These are phyloP conservation scores for Cryptococcus neoformans DNA, from an alignment of 1,284 basidiomycete genomes.

Conservation along the genomic window DNA sequence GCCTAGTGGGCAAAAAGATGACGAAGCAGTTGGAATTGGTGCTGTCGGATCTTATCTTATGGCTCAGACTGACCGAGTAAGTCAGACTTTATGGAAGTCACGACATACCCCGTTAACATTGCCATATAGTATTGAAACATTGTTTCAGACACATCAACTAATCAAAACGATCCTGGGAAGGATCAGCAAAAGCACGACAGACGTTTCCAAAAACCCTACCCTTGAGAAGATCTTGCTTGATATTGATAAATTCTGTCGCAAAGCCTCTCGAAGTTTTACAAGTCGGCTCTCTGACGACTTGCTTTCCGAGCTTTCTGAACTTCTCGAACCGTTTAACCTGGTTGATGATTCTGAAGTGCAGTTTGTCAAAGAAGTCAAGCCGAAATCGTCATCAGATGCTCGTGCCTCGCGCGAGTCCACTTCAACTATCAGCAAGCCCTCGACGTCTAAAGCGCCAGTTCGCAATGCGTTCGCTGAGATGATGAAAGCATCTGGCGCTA, in stretches of 20 bases:
- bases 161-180: conserved; percentile 70
- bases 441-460: conserved; percentile 15
- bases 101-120: no score
- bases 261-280: conserved; percentile 34
- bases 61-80: conserved; percentile 82
- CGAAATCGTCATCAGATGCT: neutral
- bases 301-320: conserved; percentile 46
- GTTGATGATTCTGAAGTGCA: conserved; percentile 42
- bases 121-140: conserved; percentile 60
- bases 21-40: conserved; percentile 72
- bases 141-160: conserved; percentile 81
- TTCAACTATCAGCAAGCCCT: neutral
- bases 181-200: conserved; percentile 27
- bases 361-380: conserved; percentile 22
- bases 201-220: conserved; percentile 23
- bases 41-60: conserved; percentile 70
- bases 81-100: conserved; percentile 8
- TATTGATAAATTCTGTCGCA: conserved; percentile 47
- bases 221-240: conserved; percentile 34
- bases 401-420: neutral
- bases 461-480: conserved; percentile 45
- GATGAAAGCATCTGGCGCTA: conserved; percentile 40
- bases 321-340: conserved; percentile 42
- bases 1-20: conserved; percentile 63
- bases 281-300: conserved; percentile 46